Base-by-base conservation (phyloP, 2,329 filamentous ascomycete genomes). In the Bipolaris zeicola region DNA sequence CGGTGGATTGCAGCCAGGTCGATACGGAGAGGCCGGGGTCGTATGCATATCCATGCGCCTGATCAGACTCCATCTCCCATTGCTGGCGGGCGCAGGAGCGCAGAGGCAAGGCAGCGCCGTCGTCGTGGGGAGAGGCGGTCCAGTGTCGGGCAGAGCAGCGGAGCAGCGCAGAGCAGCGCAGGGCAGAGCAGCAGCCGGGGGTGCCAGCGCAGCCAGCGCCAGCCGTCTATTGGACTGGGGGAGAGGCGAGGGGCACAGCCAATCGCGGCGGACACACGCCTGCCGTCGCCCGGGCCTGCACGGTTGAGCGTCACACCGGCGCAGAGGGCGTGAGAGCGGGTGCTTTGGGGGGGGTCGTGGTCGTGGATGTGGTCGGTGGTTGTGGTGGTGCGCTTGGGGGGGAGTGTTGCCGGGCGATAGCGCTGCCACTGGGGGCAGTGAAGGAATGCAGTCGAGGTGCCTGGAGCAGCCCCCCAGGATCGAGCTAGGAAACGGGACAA, bases 1-100 rank as follows among this genome's bases (percentile, higher is more conserved):
- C 41, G 33, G 71, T 74, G 37, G 71, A 72, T 50, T 74, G 70
- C 55, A 74, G 67, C 73, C 58, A 76, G 69, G 70, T 53, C 43
- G 55, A 60, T 36, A 54, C 50, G 34, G 54, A 53, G 37, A 60
- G 46, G 50, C 50, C 50, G 38, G 58, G 58, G 38, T 60, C 38
- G 54, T 54, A 60, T 53, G 54, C 58, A 57, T 56, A 59, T 50
- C 51, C 48, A 56, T 59, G 57, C 55, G 50, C 55, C 42, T 57
- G 50, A 37, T 57, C 55, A 54, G 55, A 45, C 44, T 59, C 57
- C 58, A 60, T 60, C 41, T 58, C 55, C 58, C 58, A 60, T 60
- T 54, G 54, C 47, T 45, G 52, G 57, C 53, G 57, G 31, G 52
- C 52, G 57, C 52, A 41, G 22, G 36, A 48, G 50, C 58, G 58